Conservation (phyloP, 495 filamentous ascomycete species). For the Podospora pseudoanserina region DNA sequence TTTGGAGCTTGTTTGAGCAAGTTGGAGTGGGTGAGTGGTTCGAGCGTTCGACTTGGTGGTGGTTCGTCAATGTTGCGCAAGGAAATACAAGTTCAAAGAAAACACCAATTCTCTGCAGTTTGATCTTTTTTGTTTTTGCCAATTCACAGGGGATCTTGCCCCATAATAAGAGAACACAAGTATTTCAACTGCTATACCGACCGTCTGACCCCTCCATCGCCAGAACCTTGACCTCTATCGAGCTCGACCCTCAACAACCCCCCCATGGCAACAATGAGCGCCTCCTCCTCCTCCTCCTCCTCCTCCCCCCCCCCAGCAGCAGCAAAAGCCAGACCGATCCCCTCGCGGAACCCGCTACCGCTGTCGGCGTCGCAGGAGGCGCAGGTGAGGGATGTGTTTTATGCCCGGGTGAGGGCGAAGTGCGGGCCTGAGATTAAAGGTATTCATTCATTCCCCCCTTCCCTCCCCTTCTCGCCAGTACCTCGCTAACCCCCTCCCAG, state of each 20-base stretch:
- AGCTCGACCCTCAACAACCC: neutral
- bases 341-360: conserved; percentile 80
- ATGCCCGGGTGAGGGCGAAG: conserved; percentile 73
- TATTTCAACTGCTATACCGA: too few species aligned
- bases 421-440: conserved; percentile 87
- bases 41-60: too few species aligned
- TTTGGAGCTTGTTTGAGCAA: too few species aligned
- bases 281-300: neutral
- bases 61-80: too few species aligned
- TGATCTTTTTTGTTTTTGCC: too few species aligned
- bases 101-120: too few species aligned
- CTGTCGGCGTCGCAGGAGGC: conserved; percentile 87
- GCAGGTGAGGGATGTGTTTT: conserved; percentile 85
- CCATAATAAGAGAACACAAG: too few species aligned
- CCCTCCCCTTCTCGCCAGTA: neutral
- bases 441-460: conserved; percentile 37
- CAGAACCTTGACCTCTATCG: neutral
- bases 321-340: conserved; percentile 37
- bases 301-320: too few species aligned
- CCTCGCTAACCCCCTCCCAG: conserved; percentile 40
- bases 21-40: too few species aligned
- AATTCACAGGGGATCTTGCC: too few species aligned
- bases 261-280: neutral
- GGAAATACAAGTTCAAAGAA: too few species aligned
- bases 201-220: too few species aligned